Base-by-base conservation (phyloP, 139 green algal species). In the Zygnema cylindricum region DNA sequence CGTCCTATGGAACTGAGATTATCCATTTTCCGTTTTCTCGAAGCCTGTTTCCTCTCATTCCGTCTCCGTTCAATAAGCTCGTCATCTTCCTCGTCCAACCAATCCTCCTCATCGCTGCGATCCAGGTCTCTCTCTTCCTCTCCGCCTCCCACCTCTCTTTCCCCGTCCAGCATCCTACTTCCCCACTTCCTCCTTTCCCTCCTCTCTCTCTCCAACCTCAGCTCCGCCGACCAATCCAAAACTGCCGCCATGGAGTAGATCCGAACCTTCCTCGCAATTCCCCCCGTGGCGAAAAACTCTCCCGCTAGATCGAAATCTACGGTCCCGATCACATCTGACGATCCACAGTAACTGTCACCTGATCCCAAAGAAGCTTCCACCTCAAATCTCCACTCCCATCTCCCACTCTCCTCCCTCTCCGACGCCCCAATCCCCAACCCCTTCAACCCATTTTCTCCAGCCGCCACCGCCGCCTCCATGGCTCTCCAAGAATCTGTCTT, bases 251-350 rank as follows among this genome's bases (percentile, higher is more conserved):
- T 41, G 30, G 84, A 89, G 79, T 89, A 89, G 23, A 89, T 76
- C 25, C 84, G 76, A 22, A 89, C 78, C 84, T 89, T 89, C n/a
- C 84, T 40, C 43, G 84, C 81, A 39, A 89, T 89, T 38, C 84
- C 84, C 35, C 43, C 84, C 32, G 84, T 89, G 30, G 84, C 84
- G 32, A 89, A 89, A 23, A 69, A 88, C 3, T 89, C 33, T 39
- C 84, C 69, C 22, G 33, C 35, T 7, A 40, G 35, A 7, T 89
- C 73, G 76, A 89, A 89, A 33, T 89, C 84, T 25, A 89, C 33
- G 1, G 84, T 30, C 23, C 84, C 76, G 39, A 89, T 89, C 39
- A 85, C 76, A 42, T 89, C 84, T 23, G 84, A 87, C n/a, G n/a
- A 41, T 40, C 81, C 81, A 25, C 41, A 43, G 81, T 55, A 41